A percentile compares a stretch with the other conserved stretches of the same genome.
Evolutionary conservation across 768 basidiomycete species (phyloP).

Genomic region (Gyrodon lividus): DNA sequence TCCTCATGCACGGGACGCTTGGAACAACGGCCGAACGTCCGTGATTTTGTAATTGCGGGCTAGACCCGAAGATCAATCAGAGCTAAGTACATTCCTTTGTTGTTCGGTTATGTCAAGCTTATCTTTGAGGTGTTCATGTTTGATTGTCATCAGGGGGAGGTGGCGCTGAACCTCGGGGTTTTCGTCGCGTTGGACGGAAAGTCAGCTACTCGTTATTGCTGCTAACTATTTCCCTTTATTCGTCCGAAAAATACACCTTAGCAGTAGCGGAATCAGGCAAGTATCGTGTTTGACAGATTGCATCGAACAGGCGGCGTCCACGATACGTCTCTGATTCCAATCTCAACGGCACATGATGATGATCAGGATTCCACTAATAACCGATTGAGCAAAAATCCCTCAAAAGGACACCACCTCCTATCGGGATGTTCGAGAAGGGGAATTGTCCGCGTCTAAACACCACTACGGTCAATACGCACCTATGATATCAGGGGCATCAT

Average conservation of each 20-base stretch:
- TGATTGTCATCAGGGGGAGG: not conserved
- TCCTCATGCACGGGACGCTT: too few species aligned
- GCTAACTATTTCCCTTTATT: too few species aligned
- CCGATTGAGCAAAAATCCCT: not conserved
- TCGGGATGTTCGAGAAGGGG: not conserved
- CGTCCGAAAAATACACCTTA: too few species aligned
- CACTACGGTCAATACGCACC: not conserved
- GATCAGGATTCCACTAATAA: not conserved
- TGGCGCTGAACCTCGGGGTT: not conserved
- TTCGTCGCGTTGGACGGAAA: not conserved
- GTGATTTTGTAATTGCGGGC: not conserved
- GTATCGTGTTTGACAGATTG: not conserved
- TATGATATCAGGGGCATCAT: too few species aligned
- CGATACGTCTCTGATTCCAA: not conserved
- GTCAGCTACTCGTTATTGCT: not conserved
- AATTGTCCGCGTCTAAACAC: not conserved
- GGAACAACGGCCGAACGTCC: too few species aligned
- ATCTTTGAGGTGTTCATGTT: too few species aligned
- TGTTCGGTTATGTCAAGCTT: too few species aligned
- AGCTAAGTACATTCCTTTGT: too few species aligned
- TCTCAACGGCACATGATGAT: not conserved
- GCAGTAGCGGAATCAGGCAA: too few species aligned
- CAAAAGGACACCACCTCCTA: not conserved
- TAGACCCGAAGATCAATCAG: too few species aligned
- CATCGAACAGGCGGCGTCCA: not conserved